Evolutionary conservation across 495 filamentous ascomycete species (phyloP).

Genomic region (Penicillium fimorum): DNA sequence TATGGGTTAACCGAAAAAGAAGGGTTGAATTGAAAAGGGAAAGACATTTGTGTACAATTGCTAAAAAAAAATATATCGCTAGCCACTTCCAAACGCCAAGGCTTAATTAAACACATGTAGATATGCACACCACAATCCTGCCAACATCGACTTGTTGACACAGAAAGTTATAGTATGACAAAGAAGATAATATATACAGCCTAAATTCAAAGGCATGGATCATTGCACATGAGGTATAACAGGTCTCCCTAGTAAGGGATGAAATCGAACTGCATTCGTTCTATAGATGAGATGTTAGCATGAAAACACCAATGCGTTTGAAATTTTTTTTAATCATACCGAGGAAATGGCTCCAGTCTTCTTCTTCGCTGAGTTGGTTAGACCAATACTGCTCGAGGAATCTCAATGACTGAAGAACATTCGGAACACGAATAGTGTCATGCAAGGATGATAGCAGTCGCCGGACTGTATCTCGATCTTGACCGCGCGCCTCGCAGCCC

Average conservation of each 20-base stretch:
- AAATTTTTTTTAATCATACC: no score
- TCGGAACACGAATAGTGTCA: constrained; percentile 46
- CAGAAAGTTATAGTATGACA: background rate
- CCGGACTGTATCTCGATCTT: constrained; percentile 40
- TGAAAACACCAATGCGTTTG: no score
- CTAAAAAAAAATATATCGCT: background rate
- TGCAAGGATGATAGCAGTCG: constrained; percentile 38
- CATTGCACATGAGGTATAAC: constrained; percentile 25
- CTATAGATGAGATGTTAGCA: constrained; percentile 26
- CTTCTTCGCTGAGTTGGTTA: constrained; percentile 37
- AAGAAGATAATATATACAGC: constrained; percentile 4
- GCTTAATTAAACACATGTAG: background rate
- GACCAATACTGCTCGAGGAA: constrained; percentile 48
- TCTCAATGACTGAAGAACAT: constrained; percentile 46
- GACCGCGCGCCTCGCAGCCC: constrained; percentile 42
- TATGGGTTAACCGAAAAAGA: background rate
- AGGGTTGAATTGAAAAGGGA: background rate
- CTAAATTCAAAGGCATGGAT: constrained; percentile 16
- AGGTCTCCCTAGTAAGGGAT: constrained; percentile 39
- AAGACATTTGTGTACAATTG: background rate
- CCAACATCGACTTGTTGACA: background rate
- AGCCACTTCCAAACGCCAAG: constrained; percentile 5
- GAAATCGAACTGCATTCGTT: constrained; percentile 49
- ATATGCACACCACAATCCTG: background rate
- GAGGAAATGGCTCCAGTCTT: constrained; percentile 47